Evolutionary conservation across 2,329 filamentous ascomycete genomes (phyloP).

Genomic region (Stachybotrys elegans): DNA sequence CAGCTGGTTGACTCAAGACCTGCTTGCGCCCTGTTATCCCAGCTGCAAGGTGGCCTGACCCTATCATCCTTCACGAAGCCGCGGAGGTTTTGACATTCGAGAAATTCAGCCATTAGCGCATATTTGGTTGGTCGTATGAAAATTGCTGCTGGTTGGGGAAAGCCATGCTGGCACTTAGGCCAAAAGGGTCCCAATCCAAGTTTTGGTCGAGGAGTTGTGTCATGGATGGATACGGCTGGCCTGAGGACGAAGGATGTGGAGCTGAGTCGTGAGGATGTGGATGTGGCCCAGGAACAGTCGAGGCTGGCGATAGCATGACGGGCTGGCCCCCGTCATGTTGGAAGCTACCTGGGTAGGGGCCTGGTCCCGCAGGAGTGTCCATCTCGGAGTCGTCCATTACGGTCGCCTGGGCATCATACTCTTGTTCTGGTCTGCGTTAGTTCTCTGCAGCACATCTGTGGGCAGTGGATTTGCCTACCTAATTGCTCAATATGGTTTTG

Average conservation of each 20-base stretch:
- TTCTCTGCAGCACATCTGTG: constrained; percentile 48
- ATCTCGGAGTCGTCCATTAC: constrained; percentile 80
- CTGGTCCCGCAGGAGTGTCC: constrained; percentile 60
- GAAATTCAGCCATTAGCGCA: constrained; percentile 37
- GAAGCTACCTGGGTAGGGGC: constrained; percentile 57
- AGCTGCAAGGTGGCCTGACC: no score
- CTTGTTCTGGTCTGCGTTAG: constrained; percentile 81
- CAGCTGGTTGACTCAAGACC: no score
- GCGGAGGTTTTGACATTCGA: no score
- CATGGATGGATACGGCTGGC: constrained; percentile 56
- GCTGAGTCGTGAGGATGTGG: constrained; percentile 29
- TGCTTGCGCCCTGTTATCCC: no score
- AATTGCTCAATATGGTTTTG: constrained; percentile 94
- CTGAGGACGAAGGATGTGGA: constrained; percentile 24
- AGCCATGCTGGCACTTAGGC: constrained; percentile 89
- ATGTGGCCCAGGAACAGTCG: constrained; percentile 31
- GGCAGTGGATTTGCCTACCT: constrained; percentile 57
- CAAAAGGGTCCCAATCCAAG: constrained; percentile 89
- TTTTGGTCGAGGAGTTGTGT: constrained; percentile 68
- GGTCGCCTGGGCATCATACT: constrained; percentile 87
- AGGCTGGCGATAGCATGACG: constrained; percentile 35
- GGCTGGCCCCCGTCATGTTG: constrained; percentile 32
- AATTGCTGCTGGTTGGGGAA: constrained; percentile 83
- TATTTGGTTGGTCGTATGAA: constrained; percentile 62
- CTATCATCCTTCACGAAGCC: no score